These are phyloP conservation scores for Rhodotorula glutinis DNA, from an alignment of 1,284 basidiomycete genomes.

Conservation along the genomic window DNA sequence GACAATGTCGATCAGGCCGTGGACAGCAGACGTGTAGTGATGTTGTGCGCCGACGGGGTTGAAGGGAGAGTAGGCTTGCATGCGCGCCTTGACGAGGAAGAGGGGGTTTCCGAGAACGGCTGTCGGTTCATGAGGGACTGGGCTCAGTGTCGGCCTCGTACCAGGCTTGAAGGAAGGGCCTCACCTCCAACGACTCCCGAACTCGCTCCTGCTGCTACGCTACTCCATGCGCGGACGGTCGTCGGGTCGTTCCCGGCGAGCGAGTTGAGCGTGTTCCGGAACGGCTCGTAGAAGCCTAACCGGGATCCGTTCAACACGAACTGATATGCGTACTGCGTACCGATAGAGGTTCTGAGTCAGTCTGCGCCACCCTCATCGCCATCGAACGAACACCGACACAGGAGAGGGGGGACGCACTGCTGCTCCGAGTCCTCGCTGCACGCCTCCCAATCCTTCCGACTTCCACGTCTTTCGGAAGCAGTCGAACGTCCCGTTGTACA, in stretches of 20 bases:
- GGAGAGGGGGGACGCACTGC: conserved; percentile 63
- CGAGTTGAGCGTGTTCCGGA: conserved; percentile 69
- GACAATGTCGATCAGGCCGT: conserved; percentile 78
- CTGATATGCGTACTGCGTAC: conserved; percentile 79
- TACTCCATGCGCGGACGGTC: conserved; percentile 58
- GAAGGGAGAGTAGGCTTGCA: conserved; percentile 92
- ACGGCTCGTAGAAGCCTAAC: conserved; percentile 93
- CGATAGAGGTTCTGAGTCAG: fast-evolving
- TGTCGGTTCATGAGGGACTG: conserved; percentile 45
- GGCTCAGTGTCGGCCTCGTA: neutral
- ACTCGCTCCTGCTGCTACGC: conserved; percentile 72
- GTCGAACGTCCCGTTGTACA: conserved; percentile 86
- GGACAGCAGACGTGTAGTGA: conserved; percentile 75
- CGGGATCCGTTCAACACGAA: conserved; percentile 91
- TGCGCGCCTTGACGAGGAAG: conserved; percentile 93
- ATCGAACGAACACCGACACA: neutral
- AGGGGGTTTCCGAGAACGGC: conserved; percentile 89
- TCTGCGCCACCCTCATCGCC: too few relatives aligned
- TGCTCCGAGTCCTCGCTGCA: conserved; percentile 84
- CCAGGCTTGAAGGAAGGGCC: conserved; percentile 29
- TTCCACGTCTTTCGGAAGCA: conserved; percentile 83
- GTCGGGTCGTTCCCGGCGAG: conserved; percentile 67
- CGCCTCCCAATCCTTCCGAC: conserved; percentile 81
- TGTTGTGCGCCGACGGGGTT: conserved; percentile 94
- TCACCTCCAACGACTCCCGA: conserved; percentile 86